These are phyloP conservation scores for Plantago rigida DNA, from an alignment of 305 asterid species.

Conservation along the genomic window DNA sequence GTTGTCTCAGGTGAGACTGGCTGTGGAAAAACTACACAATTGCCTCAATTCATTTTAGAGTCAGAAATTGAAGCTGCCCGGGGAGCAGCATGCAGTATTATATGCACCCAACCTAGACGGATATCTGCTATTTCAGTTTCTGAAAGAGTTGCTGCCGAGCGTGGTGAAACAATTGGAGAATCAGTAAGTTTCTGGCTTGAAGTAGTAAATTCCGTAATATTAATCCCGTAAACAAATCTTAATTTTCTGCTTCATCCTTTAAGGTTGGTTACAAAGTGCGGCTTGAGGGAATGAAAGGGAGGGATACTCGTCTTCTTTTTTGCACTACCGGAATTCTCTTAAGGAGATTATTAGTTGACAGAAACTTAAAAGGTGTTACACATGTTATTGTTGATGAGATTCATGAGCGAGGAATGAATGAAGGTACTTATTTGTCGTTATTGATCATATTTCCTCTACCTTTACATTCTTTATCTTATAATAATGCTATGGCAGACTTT, in stretches of 20 bases:
- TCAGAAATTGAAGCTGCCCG: conserved; percentile 62
- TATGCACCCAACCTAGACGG: conserved; percentile 92
- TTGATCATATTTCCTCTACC: conserved; percentile 4
- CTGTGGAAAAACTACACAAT: conserved; percentile 88
- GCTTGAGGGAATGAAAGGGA: conserved; percentile 90
- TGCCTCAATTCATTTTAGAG: conserved; percentile 87
- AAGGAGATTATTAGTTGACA: conserved; percentile 77
- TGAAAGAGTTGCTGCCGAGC: conserved; percentile 91
- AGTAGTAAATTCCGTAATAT: conserved; percentile 22
- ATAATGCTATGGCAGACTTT: conserved; percentile 60
- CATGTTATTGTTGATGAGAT: conserved; percentile 88
- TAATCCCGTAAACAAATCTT: conserved; percentile 14
- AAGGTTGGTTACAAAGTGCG: conserved; percentile 96
- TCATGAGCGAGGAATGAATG: conserved; percentile 98
- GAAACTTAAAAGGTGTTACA: conserved; percentile 71
- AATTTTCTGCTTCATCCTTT: conserved; percentile 21
- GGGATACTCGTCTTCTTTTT: conserved; percentile 85
- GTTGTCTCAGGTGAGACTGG: conserved; percentile 94
- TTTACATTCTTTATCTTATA: conserved; percentile 26
- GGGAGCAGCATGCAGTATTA: conserved; percentile 78
- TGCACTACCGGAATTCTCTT: conserved; percentile 83
- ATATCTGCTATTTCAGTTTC: conserved; percentile 87
- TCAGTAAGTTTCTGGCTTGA: conserved; percentile 50
- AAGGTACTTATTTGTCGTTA: conserved; percentile 42
- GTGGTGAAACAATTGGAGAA: conserved; percentile 84